These are phyloP conservation scores for Coemansia sp. DNA, from an alignment of 192 early-diverging fungal genomes.

Conservation along the genomic window DNA sequence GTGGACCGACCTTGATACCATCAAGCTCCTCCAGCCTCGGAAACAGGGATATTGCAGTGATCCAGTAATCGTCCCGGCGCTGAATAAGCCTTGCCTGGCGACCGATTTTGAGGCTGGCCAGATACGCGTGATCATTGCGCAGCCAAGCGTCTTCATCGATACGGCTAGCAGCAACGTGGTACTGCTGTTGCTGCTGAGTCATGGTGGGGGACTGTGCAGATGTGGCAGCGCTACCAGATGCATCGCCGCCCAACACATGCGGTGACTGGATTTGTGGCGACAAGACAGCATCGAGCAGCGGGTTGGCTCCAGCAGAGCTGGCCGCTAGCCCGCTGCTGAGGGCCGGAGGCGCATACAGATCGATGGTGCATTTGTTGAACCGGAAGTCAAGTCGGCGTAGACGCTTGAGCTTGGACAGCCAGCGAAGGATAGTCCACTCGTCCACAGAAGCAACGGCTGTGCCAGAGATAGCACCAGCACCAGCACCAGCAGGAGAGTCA, in stretches of 20 bases:
- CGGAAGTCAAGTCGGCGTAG: slow-evolving; percentile 42
- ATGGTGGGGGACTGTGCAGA: neutral
- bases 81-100: slow-evolving; percentile 20
- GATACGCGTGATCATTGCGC: slow-evolving; percentile 32
- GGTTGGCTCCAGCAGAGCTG: neutral
- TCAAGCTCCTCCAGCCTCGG: slow-evolving; percentile 47
- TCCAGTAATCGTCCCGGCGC: slow-evolving; percentile 43
- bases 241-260: slow-evolving; percentile 27
- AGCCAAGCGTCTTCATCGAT: slow-evolving; percentile 47
- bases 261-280: slow-evolving; percentile 37
- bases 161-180: slow-evolving; percentile 8
- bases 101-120: slow-evolving; percentile 27
- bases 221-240: neutral
- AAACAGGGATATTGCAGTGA: slow-evolving; percentile 22
- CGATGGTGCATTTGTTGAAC: slow-evolving; percentile 42
- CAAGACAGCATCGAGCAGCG: slow-evolving; percentile 31
- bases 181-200: slow-evolving; percentile 8
- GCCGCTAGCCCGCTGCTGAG: neutral
- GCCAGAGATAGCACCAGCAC: neutral
- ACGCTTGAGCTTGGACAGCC: slow-evolving; percentile 26
- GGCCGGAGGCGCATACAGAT: slow-evolving; percentile 39
- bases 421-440: slow-evolving; percentile 16
- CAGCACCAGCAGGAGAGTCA: slow-evolving; percentile 11
- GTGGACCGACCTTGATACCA: slow-evolving; percentile 35
- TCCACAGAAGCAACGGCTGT: neutral